Percentiles rank a stretch among this genome's conserved stretches.
Conservation (phyloP, 192 early-diverging fungal genomes). For the Coemansia sp. region DNA sequence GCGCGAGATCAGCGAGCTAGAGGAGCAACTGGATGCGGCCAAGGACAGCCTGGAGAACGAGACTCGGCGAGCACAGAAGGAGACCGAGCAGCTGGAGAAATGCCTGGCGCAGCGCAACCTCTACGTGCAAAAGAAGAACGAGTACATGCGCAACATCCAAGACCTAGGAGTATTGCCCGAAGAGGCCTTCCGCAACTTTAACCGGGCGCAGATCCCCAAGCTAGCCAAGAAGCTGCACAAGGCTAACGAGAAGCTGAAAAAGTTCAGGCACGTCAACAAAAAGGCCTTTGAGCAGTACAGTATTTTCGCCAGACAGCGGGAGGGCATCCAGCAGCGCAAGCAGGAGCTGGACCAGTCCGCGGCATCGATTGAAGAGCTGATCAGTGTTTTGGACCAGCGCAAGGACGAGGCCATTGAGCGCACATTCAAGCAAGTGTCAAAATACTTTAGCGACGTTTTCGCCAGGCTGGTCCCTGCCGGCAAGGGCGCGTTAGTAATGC, state of each 20-base stretch:
- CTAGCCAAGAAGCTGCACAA: constrained; percentile 70
- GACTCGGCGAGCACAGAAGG: constrained; percentile 31
- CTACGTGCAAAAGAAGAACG: constrained; percentile 84
- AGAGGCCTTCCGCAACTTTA: constrained; percentile 77
- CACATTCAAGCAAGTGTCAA: constrained; percentile 92
- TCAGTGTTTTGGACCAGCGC: constrained; percentile 88
- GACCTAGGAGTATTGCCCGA: constrained; percentile 96
- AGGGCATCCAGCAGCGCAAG: constrained; percentile 80
- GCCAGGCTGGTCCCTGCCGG: constrained; percentile 88
- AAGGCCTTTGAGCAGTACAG: constrained; percentile 98
- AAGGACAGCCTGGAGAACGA: constrained; percentile 35
- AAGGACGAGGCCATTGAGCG: constrained; percentile 98
- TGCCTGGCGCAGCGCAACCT: constrained; percentile 72
- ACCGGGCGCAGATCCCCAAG: constrained; percentile 53
- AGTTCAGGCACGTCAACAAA: constrained; percentile 96
- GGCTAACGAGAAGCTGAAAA: constrained; percentile 84
- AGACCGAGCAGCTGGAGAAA: constrained; percentile 65
- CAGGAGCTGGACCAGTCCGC: constrained; percentile 84
- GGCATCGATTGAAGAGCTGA: constrained; percentile 82
- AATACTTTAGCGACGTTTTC: constrained; percentile 89
- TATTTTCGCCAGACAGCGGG: constrained; percentile 91
- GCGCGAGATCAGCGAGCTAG: constrained; percentile 54
- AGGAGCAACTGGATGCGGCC: constrained; percentile 47
- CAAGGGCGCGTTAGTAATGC: constrained; percentile 84
- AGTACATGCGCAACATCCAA: constrained; percentile 82